A percentile compares a stretch with the other conserved stretches of the same genome.
Conservation (phyloP, 2,329 filamentous ascomycete genomes). For the Aspergillus sp. region DNA sequence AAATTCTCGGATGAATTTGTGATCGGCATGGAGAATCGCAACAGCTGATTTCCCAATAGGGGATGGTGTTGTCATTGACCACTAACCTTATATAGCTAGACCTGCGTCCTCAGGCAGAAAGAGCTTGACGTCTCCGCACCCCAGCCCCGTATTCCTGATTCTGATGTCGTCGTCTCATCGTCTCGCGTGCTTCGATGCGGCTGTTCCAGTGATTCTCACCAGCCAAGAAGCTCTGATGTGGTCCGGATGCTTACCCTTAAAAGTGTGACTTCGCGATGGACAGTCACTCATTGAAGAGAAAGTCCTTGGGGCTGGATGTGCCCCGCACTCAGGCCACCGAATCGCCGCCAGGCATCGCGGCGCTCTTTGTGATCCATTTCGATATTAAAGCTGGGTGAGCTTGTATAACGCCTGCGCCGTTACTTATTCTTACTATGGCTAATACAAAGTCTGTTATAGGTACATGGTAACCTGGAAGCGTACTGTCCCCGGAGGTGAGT, state of each 20-base stretch:
- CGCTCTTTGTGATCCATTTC: constrained; percentile 87
- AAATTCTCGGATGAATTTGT: neutral
- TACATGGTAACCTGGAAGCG: constrained; percentile 89
- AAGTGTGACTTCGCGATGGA: constrained; percentile 32
- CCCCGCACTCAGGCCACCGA: constrained; percentile 37
- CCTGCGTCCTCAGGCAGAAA: constrained; percentile 10
- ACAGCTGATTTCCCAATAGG: constrained; percentile 1
- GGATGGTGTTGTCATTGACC: neutral
- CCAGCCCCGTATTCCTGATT: constrained; percentile 10
- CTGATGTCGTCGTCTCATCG: constrained; percentile 2
- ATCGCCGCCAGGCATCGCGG: constrained; percentile 63
- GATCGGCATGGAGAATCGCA: neutral
- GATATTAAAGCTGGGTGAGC: constrained; percentile 85
- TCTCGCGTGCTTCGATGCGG: constrained; percentile 18
- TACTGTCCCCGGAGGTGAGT: constrained; percentile 67
- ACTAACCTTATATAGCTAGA: constrained; percentile 11
- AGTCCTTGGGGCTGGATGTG: constrained; percentile 40
- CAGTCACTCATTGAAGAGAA: constrained; percentile 34
- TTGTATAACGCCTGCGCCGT: neutral
- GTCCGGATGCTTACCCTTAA: constrained; percentile 16
- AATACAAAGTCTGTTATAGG: constrained; percentile 41
- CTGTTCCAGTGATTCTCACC: constrained; percentile 14
- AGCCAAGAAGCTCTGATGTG: constrained; percentile 28
- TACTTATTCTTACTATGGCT: constrained; percentile 5
- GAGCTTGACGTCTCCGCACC: constrained; percentile 11